Percentiles rank a stretch among this genome's conserved stretches.
These are phyloP conservation scores for Phaeoacremonium minimum DNA, from an alignment of 2,329 filamentous ascomycete genomes.

Conservation along the genomic window DNA sequence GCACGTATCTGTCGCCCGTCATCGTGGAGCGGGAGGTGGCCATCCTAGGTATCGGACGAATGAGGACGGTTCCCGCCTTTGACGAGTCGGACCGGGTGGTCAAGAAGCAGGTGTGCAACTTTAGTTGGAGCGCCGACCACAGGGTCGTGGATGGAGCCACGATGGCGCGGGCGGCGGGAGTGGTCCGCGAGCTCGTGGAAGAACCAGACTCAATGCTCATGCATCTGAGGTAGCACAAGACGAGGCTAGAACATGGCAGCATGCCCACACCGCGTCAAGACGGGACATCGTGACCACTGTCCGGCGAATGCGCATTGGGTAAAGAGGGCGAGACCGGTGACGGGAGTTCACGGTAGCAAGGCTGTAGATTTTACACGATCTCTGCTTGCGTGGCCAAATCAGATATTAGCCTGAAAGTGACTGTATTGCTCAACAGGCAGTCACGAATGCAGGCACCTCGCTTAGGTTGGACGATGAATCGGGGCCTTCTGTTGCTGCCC, in stretches of 20 bases:
- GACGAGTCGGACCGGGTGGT: conserved; percentile 55
- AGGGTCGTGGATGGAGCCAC: conserved; percentile 91
- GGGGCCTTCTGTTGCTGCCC: too few relatives aligned
- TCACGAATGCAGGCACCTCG: too few relatives aligned
- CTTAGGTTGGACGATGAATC: too few relatives aligned
- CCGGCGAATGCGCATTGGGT: not conserved
- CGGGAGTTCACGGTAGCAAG: too few relatives aligned
- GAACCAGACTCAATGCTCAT: conserved; percentile 84
- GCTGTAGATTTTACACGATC: too few relatives aligned
- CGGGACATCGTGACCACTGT: not conserved
- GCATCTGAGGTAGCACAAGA: conserved; percentile 66
- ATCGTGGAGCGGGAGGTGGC: conserved; percentile 88
- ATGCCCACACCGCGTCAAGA: too few relatives aligned
- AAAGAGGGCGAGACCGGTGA: not conserved
- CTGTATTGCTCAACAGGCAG: too few relatives aligned
- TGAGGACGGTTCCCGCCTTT: conserved; percentile 79
- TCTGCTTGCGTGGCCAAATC: conserved; percentile 4
- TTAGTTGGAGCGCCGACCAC: conserved; percentile 97
- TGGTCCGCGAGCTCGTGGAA: conserved; percentile 74
- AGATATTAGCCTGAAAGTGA: conserved; percentile 4
- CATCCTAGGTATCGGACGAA: conserved; percentile 83
- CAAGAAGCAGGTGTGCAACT: conserved; percentile 76
- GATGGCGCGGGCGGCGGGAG: conserved; percentile 84
- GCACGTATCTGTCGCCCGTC: conserved; percentile 85
- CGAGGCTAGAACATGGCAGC: too few relatives aligned